phyloP scores from a whole-genome alignment of 768 basidiomycete genomes.

The Amanita polypyramis region DNA sequence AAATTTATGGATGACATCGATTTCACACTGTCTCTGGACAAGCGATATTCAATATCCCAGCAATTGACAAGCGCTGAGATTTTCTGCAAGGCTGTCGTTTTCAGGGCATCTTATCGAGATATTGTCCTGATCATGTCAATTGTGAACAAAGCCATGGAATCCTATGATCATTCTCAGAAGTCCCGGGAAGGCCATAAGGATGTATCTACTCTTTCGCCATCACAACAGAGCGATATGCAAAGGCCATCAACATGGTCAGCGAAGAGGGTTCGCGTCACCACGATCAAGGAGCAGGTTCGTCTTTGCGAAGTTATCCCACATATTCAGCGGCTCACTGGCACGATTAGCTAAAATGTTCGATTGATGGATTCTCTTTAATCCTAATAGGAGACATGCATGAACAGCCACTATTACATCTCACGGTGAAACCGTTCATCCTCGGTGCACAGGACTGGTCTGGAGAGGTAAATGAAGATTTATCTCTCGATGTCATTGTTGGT shows the following conservation, averaged over 20 bases:
- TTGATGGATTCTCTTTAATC: slow-evolving; percentile 89
- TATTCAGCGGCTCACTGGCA: not conserved
- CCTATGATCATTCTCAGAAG: slow-evolving; percentile 44
- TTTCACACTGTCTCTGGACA: slow-evolving; percentile 80
- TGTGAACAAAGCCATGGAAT: slow-evolving; percentile 74
- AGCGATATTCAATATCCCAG: slow-evolving; percentile 55
- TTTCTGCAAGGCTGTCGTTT: slow-evolving; percentile 71
- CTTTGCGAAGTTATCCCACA: not conserved
- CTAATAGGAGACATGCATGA: slow-evolving; percentile 94
- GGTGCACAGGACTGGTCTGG: slow-evolving; percentile 91
- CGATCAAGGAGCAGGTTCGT: slow-evolving; percentile 76
- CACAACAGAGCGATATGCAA: not conserved
- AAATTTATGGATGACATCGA: slow-evolving; percentile 92
- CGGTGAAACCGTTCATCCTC: slow-evolving; percentile 74
- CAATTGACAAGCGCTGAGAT: slow-evolving; percentile 80
- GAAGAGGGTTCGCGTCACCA: slow-evolving; percentile 32
- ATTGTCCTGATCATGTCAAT: slow-evolving; percentile 83
- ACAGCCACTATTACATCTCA: slow-evolving; percentile 86
- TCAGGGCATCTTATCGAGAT: slow-evolving; percentile 93
- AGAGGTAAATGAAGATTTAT: slow-evolving; percentile 39
- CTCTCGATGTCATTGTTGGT: not conserved
- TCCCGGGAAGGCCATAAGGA: slow-evolving; percentile 3
- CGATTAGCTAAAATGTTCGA: slow-evolving; percentile 70
- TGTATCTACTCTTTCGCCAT: not conserved
- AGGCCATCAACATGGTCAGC: slow-evolving; percentile 10